Percentiles rank a stretch among this genome's conserved stretches.
Conservation (phyloP, 2,329 filamentous ascomycete species). For the Aspergillus pseudotamarii region DNA sequence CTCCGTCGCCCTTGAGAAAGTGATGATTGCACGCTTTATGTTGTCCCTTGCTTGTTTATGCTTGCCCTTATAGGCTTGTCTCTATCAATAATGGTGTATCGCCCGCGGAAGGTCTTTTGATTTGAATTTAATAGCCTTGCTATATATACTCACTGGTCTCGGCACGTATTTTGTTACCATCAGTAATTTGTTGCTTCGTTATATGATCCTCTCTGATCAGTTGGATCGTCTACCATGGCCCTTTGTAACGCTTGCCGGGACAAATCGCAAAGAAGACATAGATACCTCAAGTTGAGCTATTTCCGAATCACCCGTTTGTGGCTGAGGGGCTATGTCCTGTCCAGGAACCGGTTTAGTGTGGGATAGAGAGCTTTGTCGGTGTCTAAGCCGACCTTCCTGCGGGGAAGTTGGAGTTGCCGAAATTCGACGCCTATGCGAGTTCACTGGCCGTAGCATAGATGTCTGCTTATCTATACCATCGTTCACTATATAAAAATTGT, state of each 20-base stretch:
- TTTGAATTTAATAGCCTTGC: neutral
- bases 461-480: conserved; percentile 84
- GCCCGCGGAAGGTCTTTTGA: neutral
- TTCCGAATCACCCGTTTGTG: conserved; percentile 28
- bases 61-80: neutral
- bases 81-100: neutral
- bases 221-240: conserved; percentile 4
- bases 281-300: conserved; percentile 45
- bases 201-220: neutral
- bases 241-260: conserved; percentile 46
- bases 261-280: conserved; percentile 49
- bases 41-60: neutral
- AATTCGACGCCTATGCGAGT: conserved; percentile 37
- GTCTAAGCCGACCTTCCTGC: conserved; percentile 37
- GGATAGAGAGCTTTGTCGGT: conserved; percentile 35
- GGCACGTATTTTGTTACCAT: neutral
- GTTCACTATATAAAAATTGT: conserved; percentile 84
- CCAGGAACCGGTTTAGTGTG: conserved; percentile 8
- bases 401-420: conserved; percentile 35
- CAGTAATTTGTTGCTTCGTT: neutral
- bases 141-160: neutral
- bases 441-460: conserved; percentile 67
- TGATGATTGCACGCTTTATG: neutral
- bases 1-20: neutral
- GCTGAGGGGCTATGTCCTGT: neutral